Conservation (phyloP, 225 moss, liverwort and hornwort genomes). For the Bryoerythrophyllum caledonicum region DNA sequence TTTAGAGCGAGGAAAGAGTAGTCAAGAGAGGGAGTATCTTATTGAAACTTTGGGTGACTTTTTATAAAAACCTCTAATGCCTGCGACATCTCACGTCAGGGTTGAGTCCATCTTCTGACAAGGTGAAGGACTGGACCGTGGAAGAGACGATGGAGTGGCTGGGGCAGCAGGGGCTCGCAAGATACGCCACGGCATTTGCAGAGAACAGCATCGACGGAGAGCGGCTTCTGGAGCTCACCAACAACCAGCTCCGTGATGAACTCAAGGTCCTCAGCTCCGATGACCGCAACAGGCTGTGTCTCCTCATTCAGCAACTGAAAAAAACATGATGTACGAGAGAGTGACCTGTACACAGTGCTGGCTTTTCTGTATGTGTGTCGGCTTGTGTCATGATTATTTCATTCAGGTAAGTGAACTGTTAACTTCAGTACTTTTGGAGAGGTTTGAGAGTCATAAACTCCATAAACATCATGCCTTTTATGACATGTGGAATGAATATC, state of each 20-base stretch:
- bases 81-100: too few relatives aligned
- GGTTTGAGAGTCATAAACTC: neutral
- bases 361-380: neutral
- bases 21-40: too few relatives aligned
- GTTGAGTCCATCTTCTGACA: neutral
- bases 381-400: neutral
- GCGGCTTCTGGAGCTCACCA: constrained; percentile 58
- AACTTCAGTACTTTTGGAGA: constrained; percentile 3
- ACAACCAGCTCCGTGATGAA: constrained; percentile 62
- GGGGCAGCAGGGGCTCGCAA: constrained; percentile 59
- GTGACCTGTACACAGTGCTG: neutral
- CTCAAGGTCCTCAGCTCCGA: constrained; percentile 64
- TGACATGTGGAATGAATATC: too few relatives aligned
- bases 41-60: too few relatives aligned
- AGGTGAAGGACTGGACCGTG: constrained; percentile 70
- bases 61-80: too few relatives aligned
- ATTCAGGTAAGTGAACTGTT: neutral
- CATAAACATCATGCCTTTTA: too few relatives aligned
- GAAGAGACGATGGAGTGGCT: constrained; percentile 75
- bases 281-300: constrained; percentile 59
- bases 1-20: too few relatives aligned
- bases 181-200: constrained; percentile 62
- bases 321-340: constrained; percentile 11
- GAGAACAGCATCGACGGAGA: constrained; percentile 66
- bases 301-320: constrained; percentile 42